A percentile compares a stretch with the other conserved stretches of the same genome.
Evolutionary conservation across 177 flowering plant genomes (phyloP).

Genomic region (Vitis hybrid): DNA sequence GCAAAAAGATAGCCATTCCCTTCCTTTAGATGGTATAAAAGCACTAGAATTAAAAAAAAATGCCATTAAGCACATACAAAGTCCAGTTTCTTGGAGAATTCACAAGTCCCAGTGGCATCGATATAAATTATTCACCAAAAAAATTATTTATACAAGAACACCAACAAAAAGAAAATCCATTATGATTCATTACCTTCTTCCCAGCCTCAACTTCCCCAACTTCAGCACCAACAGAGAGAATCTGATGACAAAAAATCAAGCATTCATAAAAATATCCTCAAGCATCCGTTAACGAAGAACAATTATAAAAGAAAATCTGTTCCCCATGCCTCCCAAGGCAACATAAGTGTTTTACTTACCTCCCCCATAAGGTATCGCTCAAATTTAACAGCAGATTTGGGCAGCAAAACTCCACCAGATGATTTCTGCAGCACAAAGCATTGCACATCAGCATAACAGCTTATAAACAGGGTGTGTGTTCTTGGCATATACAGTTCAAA

Average conservation of each 20-base stretch:
- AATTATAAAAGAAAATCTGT: background rate
- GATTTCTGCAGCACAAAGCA: slow-evolving; percentile 62
- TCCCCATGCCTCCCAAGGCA: too few relatives aligned
- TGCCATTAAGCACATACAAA: too few relatives aligned
- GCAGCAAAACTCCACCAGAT: slow-evolving; percentile 92
- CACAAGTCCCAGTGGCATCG: background rate
- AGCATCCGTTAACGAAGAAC: background rate
- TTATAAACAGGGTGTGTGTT: background rate
- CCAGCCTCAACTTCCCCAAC: slow-evolving; percentile 70
- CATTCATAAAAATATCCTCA: background rate
- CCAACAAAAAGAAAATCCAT: background rate
- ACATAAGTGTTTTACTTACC: slow-evolving; percentile 36
- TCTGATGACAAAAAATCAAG: slow-evolving; percentile 31
- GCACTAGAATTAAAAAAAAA: background rate
- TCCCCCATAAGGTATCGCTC: slow-evolving; percentile 90
- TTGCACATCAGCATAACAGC: slow-evolving; percentile 10
- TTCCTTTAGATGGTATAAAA: background rate
- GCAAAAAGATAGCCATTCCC: slow-evolving; percentile 25
- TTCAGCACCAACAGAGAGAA: slow-evolving; percentile 79
- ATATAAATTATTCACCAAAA: background rate
- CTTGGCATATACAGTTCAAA: too few relatives aligned
- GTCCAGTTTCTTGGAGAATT: too few relatives aligned
- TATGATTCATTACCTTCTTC: slow-evolving; percentile 59
- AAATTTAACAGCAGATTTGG: slow-evolving; percentile 95
- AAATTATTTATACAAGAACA: background rate